These are phyloP conservation scores for Epichloe baconii DNA, from an alignment of 2,329 filamentous ascomycete genomes.

Conservation along the genomic window DNA sequence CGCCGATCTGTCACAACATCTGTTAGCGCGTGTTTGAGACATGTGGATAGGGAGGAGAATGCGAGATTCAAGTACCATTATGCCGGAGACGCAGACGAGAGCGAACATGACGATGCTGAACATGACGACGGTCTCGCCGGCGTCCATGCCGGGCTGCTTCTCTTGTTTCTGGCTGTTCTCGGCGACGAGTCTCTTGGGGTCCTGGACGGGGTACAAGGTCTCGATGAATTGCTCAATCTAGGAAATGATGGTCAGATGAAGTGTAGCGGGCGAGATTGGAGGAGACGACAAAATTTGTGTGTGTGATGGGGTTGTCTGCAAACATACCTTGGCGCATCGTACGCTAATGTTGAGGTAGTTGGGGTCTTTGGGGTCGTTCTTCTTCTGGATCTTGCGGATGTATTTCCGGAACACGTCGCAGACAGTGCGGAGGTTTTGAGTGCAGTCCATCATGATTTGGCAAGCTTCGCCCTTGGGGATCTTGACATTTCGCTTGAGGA, in stretches of 20 bases:
- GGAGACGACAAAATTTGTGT: no score
- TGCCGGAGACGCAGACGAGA: constrained; percentile 54
- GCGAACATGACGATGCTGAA: constrained; percentile 51
- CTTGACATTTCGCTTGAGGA: constrained; percentile 84
- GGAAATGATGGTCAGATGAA: background rate
- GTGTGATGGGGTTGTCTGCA: background rate
- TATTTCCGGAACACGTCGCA: constrained; percentile 75
- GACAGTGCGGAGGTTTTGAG: constrained; percentile 72
- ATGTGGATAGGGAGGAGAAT: background rate
- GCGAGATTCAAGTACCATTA: constrained; percentile 57
- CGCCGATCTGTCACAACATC: constrained; percentile 44
- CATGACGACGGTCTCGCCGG: constrained; percentile 53
- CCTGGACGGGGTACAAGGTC: constrained; percentile 76
- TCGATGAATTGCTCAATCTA: constrained; percentile 95
- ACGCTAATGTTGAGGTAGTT: constrained; percentile 87
- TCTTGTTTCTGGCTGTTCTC: constrained; percentile 24
- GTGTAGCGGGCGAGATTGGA: no score
- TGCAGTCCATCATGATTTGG: constrained; percentile 80
- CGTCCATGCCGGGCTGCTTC: constrained; percentile 33
- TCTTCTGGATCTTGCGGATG: constrained; percentile 70
- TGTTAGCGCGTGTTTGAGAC: background rate
- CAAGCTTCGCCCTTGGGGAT: constrained; percentile 94
- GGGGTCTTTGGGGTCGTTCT: constrained; percentile 87
- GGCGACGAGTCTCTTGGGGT: constrained; percentile 44
- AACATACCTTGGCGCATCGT: constrained; percentile 64